Percentiles rank a stretch among this genome's conserved stretches.
These are phyloP conservation scores for Boeremia lycopersici DNA, from an alignment of 2,329 filamentous ascomycete genomes.

Conservation along the genomic window DNA sequence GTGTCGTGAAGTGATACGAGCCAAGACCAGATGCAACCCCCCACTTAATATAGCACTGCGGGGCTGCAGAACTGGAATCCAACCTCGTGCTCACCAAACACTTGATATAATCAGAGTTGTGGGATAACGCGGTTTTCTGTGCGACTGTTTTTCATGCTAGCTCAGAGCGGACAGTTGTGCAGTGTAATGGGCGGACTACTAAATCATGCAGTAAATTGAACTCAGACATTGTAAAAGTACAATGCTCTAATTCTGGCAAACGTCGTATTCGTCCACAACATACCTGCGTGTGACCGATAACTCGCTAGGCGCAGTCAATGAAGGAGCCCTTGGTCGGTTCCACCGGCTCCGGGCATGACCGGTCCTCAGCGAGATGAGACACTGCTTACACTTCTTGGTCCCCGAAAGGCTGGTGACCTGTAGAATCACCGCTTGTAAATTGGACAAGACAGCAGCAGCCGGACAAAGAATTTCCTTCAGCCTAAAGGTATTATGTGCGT, in stretches of 20 bases:
- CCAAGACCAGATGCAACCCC: constrained; percentile 14
- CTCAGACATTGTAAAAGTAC: neutral
- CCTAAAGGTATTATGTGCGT: neutral
- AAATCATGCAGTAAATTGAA: neutral
- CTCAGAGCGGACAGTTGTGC: neutral
- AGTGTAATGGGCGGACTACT: too few relatives aligned
- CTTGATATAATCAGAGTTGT: neutral
- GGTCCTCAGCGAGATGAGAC: neutral
- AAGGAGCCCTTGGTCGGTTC: neutral
- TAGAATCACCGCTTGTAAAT: constrained; percentile 4
- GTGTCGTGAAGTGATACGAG: constrained; percentile 4
- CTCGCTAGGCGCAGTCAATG: neutral
- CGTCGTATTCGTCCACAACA: neutral
- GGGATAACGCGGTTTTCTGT: neutral
- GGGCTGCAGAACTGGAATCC: constrained; percentile 7
- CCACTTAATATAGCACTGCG: constrained; percentile 24
- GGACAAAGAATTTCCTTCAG: neutral
- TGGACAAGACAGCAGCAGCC: neutral
- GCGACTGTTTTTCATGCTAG: neutral
- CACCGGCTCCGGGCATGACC: neutral
- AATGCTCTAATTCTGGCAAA: neutral
- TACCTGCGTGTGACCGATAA: too few relatives aligned
- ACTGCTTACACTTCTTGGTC: neutral
- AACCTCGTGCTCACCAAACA: neutral
- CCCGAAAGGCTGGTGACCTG: neutral